phyloP scores from a whole-genome alignment of 805 yeast species.

The Naumovozyma baii region DNA sequence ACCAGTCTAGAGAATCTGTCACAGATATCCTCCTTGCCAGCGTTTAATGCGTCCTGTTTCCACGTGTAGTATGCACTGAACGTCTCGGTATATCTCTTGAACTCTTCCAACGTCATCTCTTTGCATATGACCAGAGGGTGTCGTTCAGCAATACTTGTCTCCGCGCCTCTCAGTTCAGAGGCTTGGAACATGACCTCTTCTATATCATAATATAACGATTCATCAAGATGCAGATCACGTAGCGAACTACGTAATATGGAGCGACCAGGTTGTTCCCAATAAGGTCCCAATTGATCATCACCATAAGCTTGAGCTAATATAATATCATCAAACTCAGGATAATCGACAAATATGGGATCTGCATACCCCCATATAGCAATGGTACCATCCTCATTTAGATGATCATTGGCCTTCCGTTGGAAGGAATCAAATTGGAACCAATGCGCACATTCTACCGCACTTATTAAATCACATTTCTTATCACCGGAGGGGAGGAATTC shows the following conservation, averaged over 20 bases:
- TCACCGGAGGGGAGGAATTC: slow-evolving; percentile 9
- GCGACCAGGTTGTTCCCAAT: slow-evolving; percentile 87
- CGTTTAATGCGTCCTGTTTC: slow-evolving; percentile 29
- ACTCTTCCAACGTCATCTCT: slow-evolving; percentile 37
- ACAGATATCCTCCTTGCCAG: slow-evolving; percentile 38
- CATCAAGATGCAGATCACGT: slow-evolving; percentile 11
- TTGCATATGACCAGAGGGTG: slow-evolving; percentile 30
- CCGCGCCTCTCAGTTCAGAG: slow-evolving; percentile 10
- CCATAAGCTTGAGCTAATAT: slow-evolving; percentile 43
- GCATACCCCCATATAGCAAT: slow-evolving; percentile 72
- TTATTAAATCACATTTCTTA: slow-evolving; percentile 42
- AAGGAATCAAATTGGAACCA: slow-evolving; percentile 60
- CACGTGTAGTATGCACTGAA: slow-evolving; percentile 62
- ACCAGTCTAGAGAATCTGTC: slow-evolving; percentile 37
- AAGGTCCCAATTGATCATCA: slow-evolving; percentile 42
- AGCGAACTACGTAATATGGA: slow-evolving; percentile 38
- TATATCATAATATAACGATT: slow-evolving; percentile 34
- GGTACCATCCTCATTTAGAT: slow-evolving; percentile 54
- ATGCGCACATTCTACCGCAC: slow-evolving; percentile 82
- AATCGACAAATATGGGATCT: slow-evolving; percentile 52
- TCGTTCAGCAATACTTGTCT: slow-evolving; percentile 2
- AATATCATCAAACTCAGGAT: slow-evolving; percentile 46
- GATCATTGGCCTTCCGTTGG: slow-evolving; percentile 39
- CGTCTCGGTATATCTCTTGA: slow-evolving; percentile 48
- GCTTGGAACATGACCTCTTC: slow-evolving; percentile 23